phyloP scores from a whole-genome alignment of 495 filamentous ascomycete species.

The Daldinia concentrica region DNA sequence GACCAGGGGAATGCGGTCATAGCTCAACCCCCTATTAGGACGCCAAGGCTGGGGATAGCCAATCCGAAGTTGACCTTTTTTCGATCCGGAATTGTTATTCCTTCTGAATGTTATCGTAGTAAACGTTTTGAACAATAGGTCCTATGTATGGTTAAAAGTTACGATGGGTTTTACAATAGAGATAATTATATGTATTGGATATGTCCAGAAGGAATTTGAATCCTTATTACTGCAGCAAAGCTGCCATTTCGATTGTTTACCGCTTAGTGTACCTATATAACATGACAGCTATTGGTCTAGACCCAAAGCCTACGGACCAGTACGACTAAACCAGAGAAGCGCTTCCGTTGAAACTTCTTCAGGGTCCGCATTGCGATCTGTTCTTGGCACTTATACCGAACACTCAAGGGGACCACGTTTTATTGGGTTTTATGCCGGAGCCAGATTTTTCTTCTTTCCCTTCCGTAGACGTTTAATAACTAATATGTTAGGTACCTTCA shows the following conservation, averaged over 20 bases:
- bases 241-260: slow-evolving; percentile 2
- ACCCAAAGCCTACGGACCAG: not conserved
- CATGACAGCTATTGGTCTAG: slow-evolving; percentile 23
- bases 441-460: slow-evolving; percentile 4
- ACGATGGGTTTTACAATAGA: not conserved
- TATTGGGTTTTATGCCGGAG: slow-evolving; percentile 28
- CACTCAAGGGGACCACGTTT: slow-evolving; percentile 34
- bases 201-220: not conserved
- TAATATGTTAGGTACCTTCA: not conserved
- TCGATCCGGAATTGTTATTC: not conserved
- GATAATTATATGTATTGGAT: not conserved
- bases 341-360: slow-evolving; percentile 11
- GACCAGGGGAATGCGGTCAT: slow-evolving; percentile 35
- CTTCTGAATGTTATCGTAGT: slow-evolving; percentile 1
- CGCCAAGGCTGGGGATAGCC: slow-evolving; percentile 4
- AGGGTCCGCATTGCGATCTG: slow-evolving; percentile 17
- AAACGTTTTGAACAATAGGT: not conserved
- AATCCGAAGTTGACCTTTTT: slow-evolving; percentile 12
- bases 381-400: slow-evolving; percentile 26
- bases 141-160: not conserved
- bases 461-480: slow-evolving; percentile 23
- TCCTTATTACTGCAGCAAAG: not conserved
- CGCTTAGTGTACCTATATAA: slow-evolving; percentile 27
- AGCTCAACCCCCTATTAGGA: slow-evolving; percentile 36
- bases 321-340: not conserved